Evolutionary conservation across 345 rosid genomes (phyloP), one percentile per base, ranked within the genome.

Genomic region (Brassica carinata): DNA sequence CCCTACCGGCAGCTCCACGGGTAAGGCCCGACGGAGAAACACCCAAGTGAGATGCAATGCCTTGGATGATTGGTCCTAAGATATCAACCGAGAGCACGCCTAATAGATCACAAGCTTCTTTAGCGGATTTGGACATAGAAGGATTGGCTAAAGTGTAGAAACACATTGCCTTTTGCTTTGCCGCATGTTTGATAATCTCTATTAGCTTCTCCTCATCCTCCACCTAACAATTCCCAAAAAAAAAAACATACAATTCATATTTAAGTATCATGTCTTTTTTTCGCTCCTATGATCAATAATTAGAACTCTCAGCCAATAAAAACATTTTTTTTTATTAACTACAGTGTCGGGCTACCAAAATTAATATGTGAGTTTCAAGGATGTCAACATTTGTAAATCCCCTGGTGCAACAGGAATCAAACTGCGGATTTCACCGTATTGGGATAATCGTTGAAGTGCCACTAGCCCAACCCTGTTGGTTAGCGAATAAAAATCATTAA

Each of bases 11-110:
- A 3, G 95, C 95, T 70, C 97, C 95, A 45, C 98, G 97, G 1
- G 97, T 92, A 69, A 94, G 94, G 3, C 98, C 97, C 14, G 91
- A 90, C 3, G 98, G 98, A 17, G 87, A 87, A 43, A 90, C 97
- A 8, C 94, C 89, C 1, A 91, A 81, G 80, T 92, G 97, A 72
- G 92, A 82, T 3, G 94, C 91, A 27, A 94, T 80, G 2, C 95
- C 88, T 81, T 92, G 94, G 0, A 95, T 94, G 55, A 94, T 90
- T n/a, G 98, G 98, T 34, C 98, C 94, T 11, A 92, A 75, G 17
- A 94, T 82, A 69, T 92, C 95, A 0, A 86, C 84, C 0, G 94
- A 87, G 10, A 94, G 92, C 29, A 94, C 76, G 3, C 94, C 87
- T 83, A 87, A 88, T 3, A 79, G 67, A 30, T 82, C 81, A 72